Evolutionary conservation across 306 rosid genomes (phyloP).

Genomic region (Glycyrrhiza uralensis): DNA sequence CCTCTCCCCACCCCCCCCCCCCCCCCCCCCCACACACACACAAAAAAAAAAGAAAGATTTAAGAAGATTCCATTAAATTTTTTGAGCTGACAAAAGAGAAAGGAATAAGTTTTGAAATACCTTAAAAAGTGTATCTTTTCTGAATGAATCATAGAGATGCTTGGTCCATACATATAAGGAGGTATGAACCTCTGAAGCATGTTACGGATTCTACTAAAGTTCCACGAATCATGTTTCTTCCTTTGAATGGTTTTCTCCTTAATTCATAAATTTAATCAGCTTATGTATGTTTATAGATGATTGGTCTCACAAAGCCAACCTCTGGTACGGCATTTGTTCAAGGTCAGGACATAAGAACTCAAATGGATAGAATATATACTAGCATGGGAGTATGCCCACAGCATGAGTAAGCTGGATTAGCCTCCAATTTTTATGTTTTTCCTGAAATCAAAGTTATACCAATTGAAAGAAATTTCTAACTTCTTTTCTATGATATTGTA

Average conservation of each 20-base stretch:
- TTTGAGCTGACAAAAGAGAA: no score
- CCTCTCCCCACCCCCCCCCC: neutral
- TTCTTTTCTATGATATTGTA: conserved; percentile 16
- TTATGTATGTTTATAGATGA: conserved; percentile 56
- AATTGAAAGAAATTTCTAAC: no score
- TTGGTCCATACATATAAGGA: neutral
- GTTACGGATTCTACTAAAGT: neutral
- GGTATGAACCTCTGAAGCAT: conserved; percentile 1
- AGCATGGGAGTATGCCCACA: conserved; percentile 98
- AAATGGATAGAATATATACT: conserved; percentile 75
- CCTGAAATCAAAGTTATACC: no score
- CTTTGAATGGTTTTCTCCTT: conserved; percentile 9
- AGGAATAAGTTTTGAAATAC: no score
- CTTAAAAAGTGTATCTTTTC: neutral
- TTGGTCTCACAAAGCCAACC: conserved; percentile 83
- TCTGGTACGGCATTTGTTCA: conserved; percentile 74
- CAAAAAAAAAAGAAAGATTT: neutral
- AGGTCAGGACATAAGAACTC: conserved; percentile 61
- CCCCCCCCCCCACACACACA: no score
- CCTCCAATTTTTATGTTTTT: conserved; percentile 4
- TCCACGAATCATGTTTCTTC: neutral
- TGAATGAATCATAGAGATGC: neutral
- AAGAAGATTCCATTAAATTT: no score
- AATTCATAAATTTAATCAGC: conserved; percentile 9
- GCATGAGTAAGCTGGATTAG: conserved; percentile 64